Evolutionary conservation across 2,329 filamentous ascomycete genomes (phyloP).

Genomic region (Verticillium nubilum): DNA sequence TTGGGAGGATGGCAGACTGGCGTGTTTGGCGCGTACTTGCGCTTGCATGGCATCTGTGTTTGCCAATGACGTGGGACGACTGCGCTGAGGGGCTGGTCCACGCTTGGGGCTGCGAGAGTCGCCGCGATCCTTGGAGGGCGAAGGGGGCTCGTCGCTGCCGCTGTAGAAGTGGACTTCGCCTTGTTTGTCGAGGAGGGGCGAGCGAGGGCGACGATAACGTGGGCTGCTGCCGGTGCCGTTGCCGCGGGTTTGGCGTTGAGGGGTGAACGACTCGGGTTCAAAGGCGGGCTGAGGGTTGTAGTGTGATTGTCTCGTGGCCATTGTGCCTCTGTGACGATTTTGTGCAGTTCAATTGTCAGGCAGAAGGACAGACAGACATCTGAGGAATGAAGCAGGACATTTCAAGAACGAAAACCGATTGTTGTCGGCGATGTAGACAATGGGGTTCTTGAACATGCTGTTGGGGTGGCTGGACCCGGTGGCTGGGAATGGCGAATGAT

Average conservation of each 20-base stretch:
- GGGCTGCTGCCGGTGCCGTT: not conserved
- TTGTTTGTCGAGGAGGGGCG: constrained; percentile 6
- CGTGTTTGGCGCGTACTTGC: not conserved
- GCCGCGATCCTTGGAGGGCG: not conserved
- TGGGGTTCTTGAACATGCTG: not conserved
- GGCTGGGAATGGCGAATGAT: not conserved
- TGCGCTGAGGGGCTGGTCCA: not conserved
- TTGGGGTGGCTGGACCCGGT: not conserved
- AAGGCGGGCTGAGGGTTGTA: not conserved
- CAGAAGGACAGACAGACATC: too few relatives aligned
- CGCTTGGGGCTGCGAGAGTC: not conserved
- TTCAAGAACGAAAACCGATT: not conserved
- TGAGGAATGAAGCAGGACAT: too few relatives aligned
- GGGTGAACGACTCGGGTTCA: not conserved
- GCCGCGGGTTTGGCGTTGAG: not conserved
- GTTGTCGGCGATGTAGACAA: not conserved
- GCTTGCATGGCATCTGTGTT: not conserved
- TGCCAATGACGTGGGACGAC: not conserved
- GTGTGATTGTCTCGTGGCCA: not conserved
- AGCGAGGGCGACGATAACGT: constrained; percentile 9
- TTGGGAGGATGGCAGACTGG: not conserved
- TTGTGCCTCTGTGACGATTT: not conserved
- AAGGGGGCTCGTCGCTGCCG: constrained; percentile 4
- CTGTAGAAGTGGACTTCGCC: constrained; percentile 10
- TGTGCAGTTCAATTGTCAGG: too few relatives aligned